These are phyloP conservation scores for Kwoniella shivajii DNA, from an alignment of 1,284 basidiomycete species.

Conservation along the genomic window DNA sequence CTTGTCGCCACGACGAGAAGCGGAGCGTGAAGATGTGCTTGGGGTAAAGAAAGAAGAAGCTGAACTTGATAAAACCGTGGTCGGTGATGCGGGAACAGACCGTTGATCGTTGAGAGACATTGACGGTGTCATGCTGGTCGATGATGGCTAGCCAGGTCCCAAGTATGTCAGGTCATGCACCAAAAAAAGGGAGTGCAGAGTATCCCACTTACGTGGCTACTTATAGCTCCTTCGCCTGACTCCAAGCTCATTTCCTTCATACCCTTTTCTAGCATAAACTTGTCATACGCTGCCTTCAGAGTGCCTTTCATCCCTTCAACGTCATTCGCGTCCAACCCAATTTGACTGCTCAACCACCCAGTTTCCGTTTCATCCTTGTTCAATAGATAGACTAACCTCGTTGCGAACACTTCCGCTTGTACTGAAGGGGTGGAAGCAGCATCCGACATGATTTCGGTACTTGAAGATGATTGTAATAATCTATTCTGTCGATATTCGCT, in stretches of 20 bases:
- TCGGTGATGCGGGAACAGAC: not conserved
- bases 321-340: slow-evolving; percentile 32
- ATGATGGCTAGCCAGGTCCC: slow-evolving; percentile 1
- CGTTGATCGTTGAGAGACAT: no score
- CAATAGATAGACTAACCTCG: slow-evolving; percentile 20
- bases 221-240: not conserved
- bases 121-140: not conserved
- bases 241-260: slow-evolving; percentile 26
- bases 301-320: slow-evolving; percentile 35
- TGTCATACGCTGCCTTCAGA: slow-evolving; percentile 37
- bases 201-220: slow-evolving; percentile 1
- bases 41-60: slow-evolving; percentile 12
- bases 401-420: slow-evolving; percentile 30
- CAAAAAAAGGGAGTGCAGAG: not conserved
- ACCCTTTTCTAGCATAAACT: slow-evolving; percentile 28
- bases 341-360: slow-evolving; percentile 21
- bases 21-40: not conserved
- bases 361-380: slow-evolving; percentile 17
- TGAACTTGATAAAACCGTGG: not conserved
- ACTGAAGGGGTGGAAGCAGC: slow-evolving; percentile 12
- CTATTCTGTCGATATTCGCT: slow-evolving; percentile 16
- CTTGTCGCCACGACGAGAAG: not conserved
- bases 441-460: slow-evolving; percentile 1
- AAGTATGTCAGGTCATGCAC: no score
- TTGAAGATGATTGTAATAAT: not conserved